Conservation (phyloP, 1,284 basidiomycete genomes). For the Leccinum colubrinum region DNA sequence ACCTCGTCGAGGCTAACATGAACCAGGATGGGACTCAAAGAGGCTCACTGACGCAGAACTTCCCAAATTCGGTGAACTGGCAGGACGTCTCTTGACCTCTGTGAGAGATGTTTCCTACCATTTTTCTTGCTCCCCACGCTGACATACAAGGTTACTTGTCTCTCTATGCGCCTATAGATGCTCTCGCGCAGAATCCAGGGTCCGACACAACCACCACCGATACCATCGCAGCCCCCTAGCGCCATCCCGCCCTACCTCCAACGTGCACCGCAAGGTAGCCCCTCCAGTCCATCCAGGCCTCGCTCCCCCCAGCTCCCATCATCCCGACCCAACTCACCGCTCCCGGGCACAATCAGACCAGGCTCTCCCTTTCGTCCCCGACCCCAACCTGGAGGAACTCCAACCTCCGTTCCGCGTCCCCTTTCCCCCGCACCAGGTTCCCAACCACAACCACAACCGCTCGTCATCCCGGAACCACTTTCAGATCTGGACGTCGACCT, state of each 20-base stretch:
- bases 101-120: constrained; percentile 28
- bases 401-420: constrained; percentile 37
- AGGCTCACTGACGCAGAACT: too few relatives aligned
- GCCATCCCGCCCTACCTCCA: constrained; percentile 74
- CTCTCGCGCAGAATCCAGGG: constrained; percentile 70
- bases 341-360: constrained; percentile 42
- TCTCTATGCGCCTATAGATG: constrained; percentile 40
- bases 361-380: constrained; percentile 50
- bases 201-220: constrained; percentile 30
- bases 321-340: constrained; percentile 47
- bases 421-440: constrained; percentile 45
- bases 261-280: constrained; percentile 40
- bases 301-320: constrained; percentile 48
- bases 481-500: constrained; percentile 58
- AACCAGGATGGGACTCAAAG: too few relatives aligned
- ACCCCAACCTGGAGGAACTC: constrained; percentile 36
- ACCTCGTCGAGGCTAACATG: too few relatives aligned
- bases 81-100: constrained; percentile 79
- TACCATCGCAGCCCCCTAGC: constrained; percentile 51
- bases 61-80: constrained; percentile 73
- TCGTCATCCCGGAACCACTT: constrained; percentile 17
- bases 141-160: background rate
- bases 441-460: constrained; percentile 15
- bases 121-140: background rate
- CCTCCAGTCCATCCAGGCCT: constrained; percentile 46